Conservation (phyloP, 1,284 basidiomycete genomes). For the Trichosporon sp. region DNA sequence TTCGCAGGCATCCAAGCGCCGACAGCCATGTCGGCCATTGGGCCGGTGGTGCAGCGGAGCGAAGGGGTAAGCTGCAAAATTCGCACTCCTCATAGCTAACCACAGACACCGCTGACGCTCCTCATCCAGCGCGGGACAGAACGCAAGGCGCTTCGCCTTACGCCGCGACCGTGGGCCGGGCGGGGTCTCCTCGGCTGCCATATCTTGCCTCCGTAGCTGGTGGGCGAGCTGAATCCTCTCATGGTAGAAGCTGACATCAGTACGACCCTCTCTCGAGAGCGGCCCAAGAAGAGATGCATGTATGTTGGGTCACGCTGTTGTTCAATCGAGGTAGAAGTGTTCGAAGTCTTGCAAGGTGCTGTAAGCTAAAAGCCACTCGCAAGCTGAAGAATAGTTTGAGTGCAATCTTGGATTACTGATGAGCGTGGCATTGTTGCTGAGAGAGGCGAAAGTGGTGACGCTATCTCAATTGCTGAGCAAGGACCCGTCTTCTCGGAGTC, state of each 20-base stretch:
- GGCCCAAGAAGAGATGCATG: not conserved
- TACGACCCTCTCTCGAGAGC: not conserved
- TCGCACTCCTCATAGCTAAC: not conserved
- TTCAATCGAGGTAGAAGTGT: too few species aligned
- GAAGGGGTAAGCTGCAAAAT: conserved; percentile 60
- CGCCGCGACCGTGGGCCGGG: conserved; percentile 66
- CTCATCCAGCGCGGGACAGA: conserved; percentile 49
- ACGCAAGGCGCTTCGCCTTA: conserved; percentile 51
- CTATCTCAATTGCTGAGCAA: too few species aligned
- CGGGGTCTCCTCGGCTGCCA: conserved; percentile 78
- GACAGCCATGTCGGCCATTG: conserved; percentile 58
- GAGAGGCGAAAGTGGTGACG: too few species aligned
- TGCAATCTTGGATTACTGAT: too few species aligned
- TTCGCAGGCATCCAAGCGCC: conserved; percentile 61
- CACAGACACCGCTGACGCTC: conserved; percentile 52
- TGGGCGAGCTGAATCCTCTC: not conserved
- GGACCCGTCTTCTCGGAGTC: too few species aligned
- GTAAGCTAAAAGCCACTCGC: too few species aligned
- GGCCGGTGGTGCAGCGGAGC: conserved; percentile 61
- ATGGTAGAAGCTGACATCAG: not conserved
- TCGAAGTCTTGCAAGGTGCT: too few species aligned
- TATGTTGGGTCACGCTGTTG: too few species aligned
- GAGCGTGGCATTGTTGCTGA: too few species aligned
- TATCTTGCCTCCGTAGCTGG: conserved; percentile 54
- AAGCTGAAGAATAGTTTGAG: too few species aligned